Evolutionary conservation across 2,329 filamentous ascomycete genomes (phyloP).

Genomic region (Penicillium fuscoglaucum): DNA sequence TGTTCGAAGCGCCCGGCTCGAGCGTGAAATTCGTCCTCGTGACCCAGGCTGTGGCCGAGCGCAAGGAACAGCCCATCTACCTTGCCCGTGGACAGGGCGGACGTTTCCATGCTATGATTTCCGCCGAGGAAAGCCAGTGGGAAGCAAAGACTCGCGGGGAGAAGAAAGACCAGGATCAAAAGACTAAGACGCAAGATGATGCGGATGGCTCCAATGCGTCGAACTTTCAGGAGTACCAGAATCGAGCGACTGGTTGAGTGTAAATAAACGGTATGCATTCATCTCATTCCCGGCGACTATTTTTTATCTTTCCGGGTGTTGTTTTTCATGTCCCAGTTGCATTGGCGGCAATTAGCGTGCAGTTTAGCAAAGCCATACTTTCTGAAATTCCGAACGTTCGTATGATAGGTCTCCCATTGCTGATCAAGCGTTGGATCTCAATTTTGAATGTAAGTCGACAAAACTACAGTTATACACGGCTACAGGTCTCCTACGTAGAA

Average conservation of each 20-base stretch:
- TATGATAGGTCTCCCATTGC: background rate
- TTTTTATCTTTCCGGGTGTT: background rate
- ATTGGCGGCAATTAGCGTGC: background rate
- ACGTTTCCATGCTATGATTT: conserved; percentile 52
- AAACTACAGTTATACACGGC: background rate
- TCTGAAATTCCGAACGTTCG: too few relatives aligned
- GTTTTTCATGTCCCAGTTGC: background rate
- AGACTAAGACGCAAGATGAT: conserved; percentile 13
- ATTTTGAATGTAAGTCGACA: background rate
- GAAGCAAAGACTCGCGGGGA: conserved; percentile 42
- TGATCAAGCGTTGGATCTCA: background rate
- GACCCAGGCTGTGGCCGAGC: conserved; percentile 66
- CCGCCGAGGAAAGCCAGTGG: conserved; percentile 53
- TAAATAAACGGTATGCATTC: background rate
- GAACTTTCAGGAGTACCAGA: conserved; percentile 50
- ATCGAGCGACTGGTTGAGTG: conserved; percentile 34
- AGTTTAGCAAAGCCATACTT: background rate
- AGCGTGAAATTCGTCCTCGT: conserved; percentile 71
- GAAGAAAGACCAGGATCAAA: conserved; percentile 34
- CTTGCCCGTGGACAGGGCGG: conserved; percentile 53
- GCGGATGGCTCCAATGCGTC: conserved; percentile 22
- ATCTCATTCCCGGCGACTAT: background rate
- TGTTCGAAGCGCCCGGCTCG: conserved; percentile 72
- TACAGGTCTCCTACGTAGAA: too few relatives aligned
- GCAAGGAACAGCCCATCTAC: conserved; percentile 57